Conservation (phyloP, 805 yeast species). For the Yamadazyma endophytica region DNA sequence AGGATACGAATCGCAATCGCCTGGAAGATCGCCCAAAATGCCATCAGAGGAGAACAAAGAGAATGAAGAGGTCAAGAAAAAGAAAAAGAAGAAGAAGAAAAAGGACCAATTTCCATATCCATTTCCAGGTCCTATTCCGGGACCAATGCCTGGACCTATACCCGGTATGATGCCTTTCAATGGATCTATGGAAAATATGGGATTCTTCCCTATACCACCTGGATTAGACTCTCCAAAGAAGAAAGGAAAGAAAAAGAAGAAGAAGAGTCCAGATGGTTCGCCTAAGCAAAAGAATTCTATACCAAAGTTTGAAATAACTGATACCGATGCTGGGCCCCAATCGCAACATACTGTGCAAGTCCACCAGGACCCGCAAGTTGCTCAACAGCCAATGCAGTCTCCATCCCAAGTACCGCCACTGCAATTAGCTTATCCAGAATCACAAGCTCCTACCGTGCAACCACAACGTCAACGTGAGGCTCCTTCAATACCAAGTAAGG, state of each 20-base stretch:
- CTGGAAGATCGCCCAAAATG: no score
- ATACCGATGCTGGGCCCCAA: no score
- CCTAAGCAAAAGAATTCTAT: conserved; percentile 6
- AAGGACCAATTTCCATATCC: conserved; percentile 8
- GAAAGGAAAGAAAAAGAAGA: conserved; percentile 14
- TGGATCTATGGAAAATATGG: conserved; percentile 8
- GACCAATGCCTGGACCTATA: conserved; percentile 8
- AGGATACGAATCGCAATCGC: no score
- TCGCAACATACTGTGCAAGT: no score
- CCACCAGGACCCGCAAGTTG: no score
- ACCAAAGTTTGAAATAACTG: conserved; percentile 11
- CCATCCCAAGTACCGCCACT: no score
- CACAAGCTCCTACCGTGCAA: no score
- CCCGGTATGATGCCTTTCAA: conserved; percentile 12
- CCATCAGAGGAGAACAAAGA: conserved; percentile 11
- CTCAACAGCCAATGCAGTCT: no score
- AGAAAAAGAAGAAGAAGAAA: conserved; percentile 12
- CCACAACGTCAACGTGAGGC: conserved; percentile 2
- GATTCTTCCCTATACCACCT: conserved; percentile 11
- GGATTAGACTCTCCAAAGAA: conserved; percentile 16
- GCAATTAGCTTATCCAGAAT: conserved; percentile 3
- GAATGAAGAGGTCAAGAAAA: conserved; percentile 10
- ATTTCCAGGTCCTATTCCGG: no score
- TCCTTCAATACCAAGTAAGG: no score
- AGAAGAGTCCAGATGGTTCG: conserved; percentile 8